Conservation (phyloP, 176 grass and related monocot genomes). For the Puya raimondii region DNA sequence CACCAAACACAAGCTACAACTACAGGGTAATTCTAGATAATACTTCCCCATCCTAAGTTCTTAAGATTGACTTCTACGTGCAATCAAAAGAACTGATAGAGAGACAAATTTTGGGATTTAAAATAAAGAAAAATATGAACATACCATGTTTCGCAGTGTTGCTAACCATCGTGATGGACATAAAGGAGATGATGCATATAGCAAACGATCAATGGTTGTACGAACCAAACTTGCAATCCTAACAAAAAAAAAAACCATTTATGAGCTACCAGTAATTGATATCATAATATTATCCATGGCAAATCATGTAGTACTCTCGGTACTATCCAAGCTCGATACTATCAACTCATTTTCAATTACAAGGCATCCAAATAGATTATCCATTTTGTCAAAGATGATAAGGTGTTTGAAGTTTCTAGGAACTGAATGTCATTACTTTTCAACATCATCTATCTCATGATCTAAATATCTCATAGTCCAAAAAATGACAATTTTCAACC, state of each 20-base stretch:
- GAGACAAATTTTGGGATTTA: not conserved
- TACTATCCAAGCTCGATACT: too few relatives aligned
- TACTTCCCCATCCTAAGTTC: not conserved
- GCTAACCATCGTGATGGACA: constrained; percentile 80
- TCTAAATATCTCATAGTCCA: not conserved
- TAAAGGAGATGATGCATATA: constrained; percentile 74
- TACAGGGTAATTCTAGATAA: not conserved
- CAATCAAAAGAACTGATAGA: not conserved
- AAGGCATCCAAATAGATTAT: too few relatives aligned
- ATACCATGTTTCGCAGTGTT: constrained; percentile 72
- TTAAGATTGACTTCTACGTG: not conserved
- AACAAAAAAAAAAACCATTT: not conserved
- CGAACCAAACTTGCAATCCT: constrained; percentile 88
- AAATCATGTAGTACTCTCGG: not conserved
- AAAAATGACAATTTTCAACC: too few relatives aligned
- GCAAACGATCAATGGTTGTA: constrained; percentile 78
- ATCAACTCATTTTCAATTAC: too few relatives aligned
- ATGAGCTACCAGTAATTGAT: not conserved
- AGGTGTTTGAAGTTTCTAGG: too few relatives aligned
- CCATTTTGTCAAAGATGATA: too few relatives aligned
- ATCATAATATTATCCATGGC: not conserved
- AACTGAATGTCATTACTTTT: too few relatives aligned
- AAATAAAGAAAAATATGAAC: constrained; percentile 1
- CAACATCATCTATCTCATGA: not conserved
- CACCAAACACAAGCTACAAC: not conserved